Evolutionary conservation across 108 stramenopile species (phyloP), one percentile per base, ranked within the genome.

Genomic region (Fragilaria crotonensis): DNA sequence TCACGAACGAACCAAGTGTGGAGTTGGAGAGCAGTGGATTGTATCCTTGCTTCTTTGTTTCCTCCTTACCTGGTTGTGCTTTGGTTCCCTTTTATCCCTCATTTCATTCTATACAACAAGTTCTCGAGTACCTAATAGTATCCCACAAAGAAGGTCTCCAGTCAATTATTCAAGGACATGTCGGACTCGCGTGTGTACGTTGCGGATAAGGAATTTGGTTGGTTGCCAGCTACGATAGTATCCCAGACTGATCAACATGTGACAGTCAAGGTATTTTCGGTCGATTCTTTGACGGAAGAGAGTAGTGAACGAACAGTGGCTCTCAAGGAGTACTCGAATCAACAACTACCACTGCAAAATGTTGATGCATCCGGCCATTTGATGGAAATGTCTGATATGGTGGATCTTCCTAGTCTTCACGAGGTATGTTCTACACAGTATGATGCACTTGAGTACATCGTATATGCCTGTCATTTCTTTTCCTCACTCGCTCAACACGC

Each of bases 361-460:
- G 71, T 81, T 11, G 79, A 89, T 32, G 77, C 69, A 49, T 36
- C 59, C 26, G 82, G 75, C 5, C 58, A 62, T 33, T 20, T 66
- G 60, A 48, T 55, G 31, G 58, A 62, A 36, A 68, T 76, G 27
- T 59, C 68, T 3, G 96, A 97, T 59, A 87, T 97, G 81, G 91
- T 88, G 18, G 85, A 89, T 49, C 72, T 97, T 26, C 73, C 86
- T 22, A 70, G 91, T 63, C 72, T 97, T 61, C 95, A 96, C 66
- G 96, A 97, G 73, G 79, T 75, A 65, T 33, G 71, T 76, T 5
- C 19, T 2, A 19, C 48, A 21, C 5, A 25, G 25, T 59, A n/a
- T n/a, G n/a, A n/a, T n/a, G n/a, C n/a, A n/a, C n/a, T n/a, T n/a
- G n/a, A n/a, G n/a, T 44, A 17, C 41, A 44, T 29, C 9, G 14